Percentiles rank a stretch among this genome's conserved stretches.
Conservation (phyloP, 345 rosid species). For the Draba incana region DNA sequence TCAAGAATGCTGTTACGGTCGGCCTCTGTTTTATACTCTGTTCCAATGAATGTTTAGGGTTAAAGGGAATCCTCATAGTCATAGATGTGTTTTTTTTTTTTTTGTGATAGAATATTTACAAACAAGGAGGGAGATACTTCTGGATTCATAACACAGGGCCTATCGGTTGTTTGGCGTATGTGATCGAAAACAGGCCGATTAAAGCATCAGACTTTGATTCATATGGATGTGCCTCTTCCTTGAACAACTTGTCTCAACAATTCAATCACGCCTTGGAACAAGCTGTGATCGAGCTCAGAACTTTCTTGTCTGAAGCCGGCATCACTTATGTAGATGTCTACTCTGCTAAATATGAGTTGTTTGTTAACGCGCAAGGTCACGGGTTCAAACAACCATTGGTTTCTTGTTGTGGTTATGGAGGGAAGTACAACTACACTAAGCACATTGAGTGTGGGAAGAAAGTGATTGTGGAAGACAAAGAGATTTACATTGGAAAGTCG, state of each 20-base stretch:
- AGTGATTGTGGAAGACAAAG: conserved; percentile 48
- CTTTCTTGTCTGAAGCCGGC: conserved; percentile 48
- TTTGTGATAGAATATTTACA: conserved; percentile 50
- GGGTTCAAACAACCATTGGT: conserved; percentile 63
- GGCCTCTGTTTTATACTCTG: conserved; percentile 22
- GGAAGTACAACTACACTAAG: conserved; percentile 65
- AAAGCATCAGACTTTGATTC: conserved; percentile 53
- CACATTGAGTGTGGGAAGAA: conserved; percentile 58
- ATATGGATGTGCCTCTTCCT: conserved; percentile 61
- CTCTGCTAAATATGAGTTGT: conserved; percentile 54
- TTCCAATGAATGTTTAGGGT: neutral
- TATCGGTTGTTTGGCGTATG: conserved; percentile 66
- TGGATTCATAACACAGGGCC: conserved; percentile 82
- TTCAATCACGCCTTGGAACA: conserved; percentile 58
- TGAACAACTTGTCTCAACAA: conserved; percentile 59
- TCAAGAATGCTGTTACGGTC: conserved; percentile 48
- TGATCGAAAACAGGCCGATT: conserved; percentile 54
- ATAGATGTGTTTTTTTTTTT: conserved; percentile 1
- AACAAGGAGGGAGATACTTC: conserved; percentile 69
- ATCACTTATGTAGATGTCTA: conserved; percentile 69
- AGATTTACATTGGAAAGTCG: conserved; percentile 54
- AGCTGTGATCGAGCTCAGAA: conserved; percentile 49
- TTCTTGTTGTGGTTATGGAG: conserved; percentile 84
- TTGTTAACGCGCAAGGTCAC: conserved; percentile 47
- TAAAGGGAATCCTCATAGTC: too few relatives aligned